Evolutionary conservation across 495 filamentous ascomycete species (phyloP), one percentile per base, ranked within the genome.

Genomic region (Xylaria telfairii): DNA sequence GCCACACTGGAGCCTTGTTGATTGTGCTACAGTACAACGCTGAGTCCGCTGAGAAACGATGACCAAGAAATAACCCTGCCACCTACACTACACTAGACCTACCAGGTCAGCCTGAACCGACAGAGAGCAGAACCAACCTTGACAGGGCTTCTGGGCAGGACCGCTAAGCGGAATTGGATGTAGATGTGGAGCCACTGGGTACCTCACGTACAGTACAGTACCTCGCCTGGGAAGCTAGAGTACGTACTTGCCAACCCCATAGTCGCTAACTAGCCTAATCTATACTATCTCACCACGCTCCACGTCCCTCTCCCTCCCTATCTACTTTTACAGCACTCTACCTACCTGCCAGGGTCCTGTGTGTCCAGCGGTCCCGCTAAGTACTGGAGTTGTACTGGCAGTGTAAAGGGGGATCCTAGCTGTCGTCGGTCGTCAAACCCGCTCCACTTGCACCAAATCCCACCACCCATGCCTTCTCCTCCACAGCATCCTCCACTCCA

Each of bases 1-100:
- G 74, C 76, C 72, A 77, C 72, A 77, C 68, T 74, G 71, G 74
- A 71, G 69, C 68, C 53, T 67, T 76, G 72, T 74, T 73, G 71
- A 73, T 73, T 76, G 76, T 74, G 51, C 39, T 54, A 67, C 47
- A 41, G 46, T 54, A 41, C 65, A 67, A 67, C 53, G 56, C 56
- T 68, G 56, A 59, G 65, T 10, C 56, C 39, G 44, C 67, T 61
- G 44, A 49, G 19, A 34, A 41, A 37, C 67, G 28, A 60, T 34
- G 42, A 44, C 54, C 54, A 19, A 49, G 24, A 57, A 28, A 57
- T 24, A 62, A 32, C 59, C 24, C 59, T 61, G 37, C 37, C 34
- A 61, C 59, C 59, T 42, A 61, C 34, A 28, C 59, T 42, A 61
- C 34, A 28, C 21, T 41, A n/a, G 59, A 15, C 37, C 41, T 63